These are phyloP conservation scores for Ulota crispa DNA, from an alignment of 225 moss, liverwort and hornwort genomes.

Conservation along the genomic window DNA sequence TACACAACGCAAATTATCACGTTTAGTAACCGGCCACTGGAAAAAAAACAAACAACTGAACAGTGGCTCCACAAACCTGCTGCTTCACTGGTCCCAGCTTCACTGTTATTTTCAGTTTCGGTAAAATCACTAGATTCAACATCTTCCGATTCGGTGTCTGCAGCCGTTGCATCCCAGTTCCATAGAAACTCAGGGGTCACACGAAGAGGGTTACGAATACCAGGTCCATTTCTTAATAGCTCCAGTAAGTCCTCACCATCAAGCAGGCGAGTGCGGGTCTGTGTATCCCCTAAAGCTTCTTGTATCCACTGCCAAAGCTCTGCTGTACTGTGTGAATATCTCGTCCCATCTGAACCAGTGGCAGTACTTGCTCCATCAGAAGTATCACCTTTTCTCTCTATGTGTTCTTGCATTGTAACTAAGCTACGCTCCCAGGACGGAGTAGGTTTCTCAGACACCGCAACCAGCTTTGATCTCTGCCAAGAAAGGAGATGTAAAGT, in stretches of 20 bases:
- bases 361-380: conserved; percentile 47
- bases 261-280: conserved; percentile 63
- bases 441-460: conserved; percentile 66
- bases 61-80: conserved; percentile 41
- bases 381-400: conserved; percentile 59
- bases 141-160: conserved; percentile 51
- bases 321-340: conserved; percentile 58
- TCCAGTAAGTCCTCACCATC: conserved; percentile 85
- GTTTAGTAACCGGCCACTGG: not conserved
- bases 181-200: conserved; percentile 49
- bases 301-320: conserved; percentile 90
- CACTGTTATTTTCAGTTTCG: conserved; percentile 61
- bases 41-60: conserved; percentile 13
- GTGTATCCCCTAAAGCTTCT: conserved; percentile 79
- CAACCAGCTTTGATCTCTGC: conserved; percentile 94
- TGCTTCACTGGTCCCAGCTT: conserved; percentile 53
- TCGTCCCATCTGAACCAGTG: conserved; percentile 46
- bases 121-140: conserved; percentile 51
- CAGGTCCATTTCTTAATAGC: conserved; percentile 76
- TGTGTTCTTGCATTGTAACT: conserved; percentile 24
- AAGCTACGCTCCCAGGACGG: conserved; percentile 79
- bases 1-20: not conserved
- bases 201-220: conserved; percentile 64
- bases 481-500: conserved; percentile 11
- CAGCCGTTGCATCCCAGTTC: conserved; percentile 38